Base-by-base conservation (phyloP, 2,329 filamentous ascomycete species). In the Aspergillus cejpii region DNA sequence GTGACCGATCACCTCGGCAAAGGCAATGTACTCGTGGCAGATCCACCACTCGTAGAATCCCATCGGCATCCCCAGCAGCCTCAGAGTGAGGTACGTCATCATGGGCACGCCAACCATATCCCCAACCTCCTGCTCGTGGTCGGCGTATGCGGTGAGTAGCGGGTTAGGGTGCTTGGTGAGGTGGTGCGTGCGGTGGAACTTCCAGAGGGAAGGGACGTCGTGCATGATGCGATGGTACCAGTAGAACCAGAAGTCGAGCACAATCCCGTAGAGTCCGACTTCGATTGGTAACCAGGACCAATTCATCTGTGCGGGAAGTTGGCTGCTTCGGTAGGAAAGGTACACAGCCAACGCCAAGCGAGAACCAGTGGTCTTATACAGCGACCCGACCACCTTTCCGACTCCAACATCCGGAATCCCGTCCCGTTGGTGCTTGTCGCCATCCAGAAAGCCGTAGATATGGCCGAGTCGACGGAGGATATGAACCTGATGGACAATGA, bases 21-120 rank as follows among this genome's bases (percentile, higher is more conserved):
- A 73, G 10, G 69, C 58, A 23, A 74, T 57, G 40, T 71, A 74
- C 41, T 69, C 60, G 41, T 72, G 65, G 51, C 70, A 73, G 14
- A 74, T 49, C 70, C 70, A 74, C 68, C 66, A 71, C 33, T 72
- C 70, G 39, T 73, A 72, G 50, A 74, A 74, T 1, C 67, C 69
- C 65, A 73, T 67, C 0, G 68, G 69, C 3, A 72, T 38, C 0
- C 69, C 68, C 26, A 67, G 59, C 0, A 55, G 5, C 43, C 61
- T 66, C 27, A 72, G 44, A 1, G 58, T 65, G 31, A 57, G 56
- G 48, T 63, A 73, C 1, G 69, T 62, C 40, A 70, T 48, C 15
- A 71, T 46, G 0, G 70, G 70, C 6, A 73, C 64, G n/a, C 62
- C 65, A 5, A 60, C 62, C 23, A 72, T 68, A 40, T 73, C 69